phyloP scores from a whole-genome alignment of 2,329 filamentous ascomycete genomes.

The Acrodontium crateriforme region DNA sequence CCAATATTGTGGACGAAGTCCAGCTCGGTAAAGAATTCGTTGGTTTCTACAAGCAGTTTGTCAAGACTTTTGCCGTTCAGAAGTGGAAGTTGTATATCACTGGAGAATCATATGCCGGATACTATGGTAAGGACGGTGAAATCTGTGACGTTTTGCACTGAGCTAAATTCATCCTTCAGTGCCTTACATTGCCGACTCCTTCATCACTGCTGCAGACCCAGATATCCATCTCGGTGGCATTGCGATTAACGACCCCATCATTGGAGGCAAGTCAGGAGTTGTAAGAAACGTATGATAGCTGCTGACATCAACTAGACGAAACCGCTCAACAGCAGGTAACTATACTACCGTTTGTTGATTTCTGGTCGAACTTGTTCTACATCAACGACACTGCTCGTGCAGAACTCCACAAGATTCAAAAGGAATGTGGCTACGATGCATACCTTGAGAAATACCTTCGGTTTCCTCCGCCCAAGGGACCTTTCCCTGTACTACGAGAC shows the following conservation, averaged over 20 bases:
- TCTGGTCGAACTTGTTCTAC: constrained; percentile 23
- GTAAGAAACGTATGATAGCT: neutral
- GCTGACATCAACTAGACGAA: constrained; percentile 4
- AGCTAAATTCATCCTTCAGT: constrained; percentile 4
- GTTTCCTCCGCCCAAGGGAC: constrained; percentile 22
- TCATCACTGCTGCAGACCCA: constrained; percentile 20
- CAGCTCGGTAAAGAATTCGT: constrained; percentile 29
- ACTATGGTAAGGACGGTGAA: constrained; percentile 2
- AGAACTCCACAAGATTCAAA: constrained; percentile 20
- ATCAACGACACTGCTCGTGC: constrained; percentile 31
- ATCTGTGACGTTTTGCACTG: constrained; percentile 1
- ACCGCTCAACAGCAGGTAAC: no score
- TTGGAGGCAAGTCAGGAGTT: constrained; percentile 5
- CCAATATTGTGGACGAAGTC: constrained; percentile 23
- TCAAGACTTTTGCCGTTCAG: constrained; percentile 36
- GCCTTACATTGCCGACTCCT: constrained; percentile 17
- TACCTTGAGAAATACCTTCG: constrained; percentile 37
- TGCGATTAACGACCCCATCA: constrained; percentile 22
- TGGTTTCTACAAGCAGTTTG: constrained; percentile 37
- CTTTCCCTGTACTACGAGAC: constrained; percentile 10
- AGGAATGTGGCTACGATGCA: constrained; percentile 24
- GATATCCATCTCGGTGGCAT: constrained; percentile 20
- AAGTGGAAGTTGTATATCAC: constrained; percentile 32
- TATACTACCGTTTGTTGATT: constrained; percentile 6
- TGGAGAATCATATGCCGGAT: no score